Conservation (phyloP, 306 rosid genomes). For the Rosa multiflora region DNA sequence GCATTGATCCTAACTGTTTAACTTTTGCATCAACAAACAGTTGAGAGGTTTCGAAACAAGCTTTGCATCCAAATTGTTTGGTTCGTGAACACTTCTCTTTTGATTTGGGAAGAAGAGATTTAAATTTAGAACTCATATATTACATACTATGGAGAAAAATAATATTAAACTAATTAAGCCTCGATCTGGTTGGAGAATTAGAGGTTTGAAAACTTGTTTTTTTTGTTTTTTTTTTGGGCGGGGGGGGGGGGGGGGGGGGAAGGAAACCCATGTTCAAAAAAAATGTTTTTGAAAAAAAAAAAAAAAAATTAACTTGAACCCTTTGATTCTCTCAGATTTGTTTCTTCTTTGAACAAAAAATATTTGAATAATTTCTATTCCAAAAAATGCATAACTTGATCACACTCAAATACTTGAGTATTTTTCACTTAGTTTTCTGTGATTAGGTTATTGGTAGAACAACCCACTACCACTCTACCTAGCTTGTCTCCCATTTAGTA, state of each 20-base stretch:
- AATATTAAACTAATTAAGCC: no score
- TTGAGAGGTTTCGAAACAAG: neutral
- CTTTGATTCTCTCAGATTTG: neutral
- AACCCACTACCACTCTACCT: neutral
- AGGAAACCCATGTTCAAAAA: neutral
- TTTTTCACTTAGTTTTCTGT: neutral
- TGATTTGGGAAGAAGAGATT: neutral
- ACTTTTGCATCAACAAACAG: neutral
- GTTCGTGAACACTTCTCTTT: neutral
- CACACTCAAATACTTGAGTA: neutral
- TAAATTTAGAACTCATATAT: neutral
- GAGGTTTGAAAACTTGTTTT: neutral
- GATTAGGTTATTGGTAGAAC: neutral
- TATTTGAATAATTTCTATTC: neutral
- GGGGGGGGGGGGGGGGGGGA: no score
- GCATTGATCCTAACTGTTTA: neutral
- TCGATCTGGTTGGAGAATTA: neutral
- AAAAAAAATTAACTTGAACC: no score
- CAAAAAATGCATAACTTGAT: neutral
- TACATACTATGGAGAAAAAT: no score
- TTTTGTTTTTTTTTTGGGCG: no score
- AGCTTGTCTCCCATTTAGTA: slow-evolving; percentile 12
- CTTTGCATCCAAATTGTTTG: neutral
- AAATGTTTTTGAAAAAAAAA: no score
- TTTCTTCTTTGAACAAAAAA: neutral